phyloP scores from a whole-genome alignment of 2,329 filamentous ascomycete species.

The Sphaceloma murrayae region DNA sequence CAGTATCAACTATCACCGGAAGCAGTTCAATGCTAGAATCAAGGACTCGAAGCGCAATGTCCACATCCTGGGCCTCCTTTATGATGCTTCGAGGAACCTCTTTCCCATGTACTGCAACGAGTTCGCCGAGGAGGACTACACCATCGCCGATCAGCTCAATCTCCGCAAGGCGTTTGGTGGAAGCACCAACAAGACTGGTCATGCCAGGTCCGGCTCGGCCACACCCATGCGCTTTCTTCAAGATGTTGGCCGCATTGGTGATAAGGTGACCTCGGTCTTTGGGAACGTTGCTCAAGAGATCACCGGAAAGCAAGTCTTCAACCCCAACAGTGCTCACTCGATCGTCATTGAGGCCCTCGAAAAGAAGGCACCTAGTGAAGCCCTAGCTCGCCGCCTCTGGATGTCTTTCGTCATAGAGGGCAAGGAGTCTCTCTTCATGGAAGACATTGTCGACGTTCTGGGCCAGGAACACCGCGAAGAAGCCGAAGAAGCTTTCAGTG shows the following conservation, averaged over 20 bases:
- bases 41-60: slow-evolving; percentile 84
- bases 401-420: slow-evolving; percentile 96
- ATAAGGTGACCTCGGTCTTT: slow-evolving; percentile 87
- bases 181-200: slow-evolving; percentile 42
- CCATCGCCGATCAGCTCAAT: slow-evolving; percentile 69
- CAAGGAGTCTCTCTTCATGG: slow-evolving; percentile 63
- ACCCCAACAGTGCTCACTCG: slow-evolving; percentile 80
- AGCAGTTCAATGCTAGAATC: slow-evolving; percentile 73
- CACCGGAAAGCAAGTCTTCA: slow-evolving; percentile 91
- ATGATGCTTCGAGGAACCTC: slow-evolving; percentile 76
- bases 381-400: slow-evolving; percentile 90
- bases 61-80: slow-evolving; percentile 70
- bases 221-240: slow-evolving; percentile 73
- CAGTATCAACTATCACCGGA: slow-evolving; percentile 74
- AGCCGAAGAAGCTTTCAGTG: slow-evolving; percentile 74
- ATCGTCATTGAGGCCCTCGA: slow-evolving; percentile 84
- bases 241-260: slow-evolving; percentile 64
- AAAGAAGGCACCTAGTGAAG: slow-evolving; percentile 73
- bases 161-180: slow-evolving; percentile 44
- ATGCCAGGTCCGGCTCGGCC: slow-evolving; percentile 50
- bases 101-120: slow-evolving; percentile 91
- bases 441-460: slow-evolving; percentile 83
- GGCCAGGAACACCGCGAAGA: slow-evolving; percentile 63
- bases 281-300: slow-evolving; percentile 91
- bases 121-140: slow-evolving; percentile 82